Conservation (phyloP, 768 basidiomycete species). For the Baorangia bicolor region DNA sequence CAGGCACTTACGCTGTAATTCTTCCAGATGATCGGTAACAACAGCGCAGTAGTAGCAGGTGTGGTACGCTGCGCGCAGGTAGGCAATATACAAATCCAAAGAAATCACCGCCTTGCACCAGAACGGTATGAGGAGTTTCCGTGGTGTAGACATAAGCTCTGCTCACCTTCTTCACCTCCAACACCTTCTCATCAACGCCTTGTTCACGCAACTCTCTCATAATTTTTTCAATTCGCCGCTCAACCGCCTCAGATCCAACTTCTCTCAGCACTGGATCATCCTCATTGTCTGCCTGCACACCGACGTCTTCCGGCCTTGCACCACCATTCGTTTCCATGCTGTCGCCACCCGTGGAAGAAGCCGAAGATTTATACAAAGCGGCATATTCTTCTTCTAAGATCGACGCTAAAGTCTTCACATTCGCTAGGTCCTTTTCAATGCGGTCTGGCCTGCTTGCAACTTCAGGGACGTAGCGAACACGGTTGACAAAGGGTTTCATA, state of each 20-base stretch:
- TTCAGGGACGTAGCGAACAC: conserved; percentile 79
- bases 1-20: conserved; percentile 92
- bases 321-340: conserved; percentile 30
- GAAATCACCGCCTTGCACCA: conserved; percentile 64
- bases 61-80: conserved; percentile 89
- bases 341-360: conserved; percentile 19
- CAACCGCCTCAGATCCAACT: conserved; percentile 75
- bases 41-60: conserved; percentile 98
- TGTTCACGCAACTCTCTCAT: conserved; percentile 69
- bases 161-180: conserved; percentile 71
- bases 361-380: conserved; percentile 43
- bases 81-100: conserved; percentile 91
- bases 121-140: conserved; percentile 23
- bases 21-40: conserved; percentile 90
- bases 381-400: conserved; percentile 73
- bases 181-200: conserved; percentile 62
- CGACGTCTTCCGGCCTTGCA: conserved; percentile 31
- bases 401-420: conserved; percentile 67
- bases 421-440: conserved; percentile 76
- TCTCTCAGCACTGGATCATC: conserved; percentile 56
- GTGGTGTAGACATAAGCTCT: conserved; percentile 9
- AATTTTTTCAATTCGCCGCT: conserved; percentile 76
- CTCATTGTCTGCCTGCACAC: conserved; percentile 36
- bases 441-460: conserved; percentile 78
- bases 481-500: conserved; percentile 71